A percentile compares a stretch with the other conserved stretches of the same genome.
These are phyloP conservation scores for Leptographium procerum DNA, from an alignment of 2,329 filamentous ascomycete species.

Conservation along the genomic window DNA sequence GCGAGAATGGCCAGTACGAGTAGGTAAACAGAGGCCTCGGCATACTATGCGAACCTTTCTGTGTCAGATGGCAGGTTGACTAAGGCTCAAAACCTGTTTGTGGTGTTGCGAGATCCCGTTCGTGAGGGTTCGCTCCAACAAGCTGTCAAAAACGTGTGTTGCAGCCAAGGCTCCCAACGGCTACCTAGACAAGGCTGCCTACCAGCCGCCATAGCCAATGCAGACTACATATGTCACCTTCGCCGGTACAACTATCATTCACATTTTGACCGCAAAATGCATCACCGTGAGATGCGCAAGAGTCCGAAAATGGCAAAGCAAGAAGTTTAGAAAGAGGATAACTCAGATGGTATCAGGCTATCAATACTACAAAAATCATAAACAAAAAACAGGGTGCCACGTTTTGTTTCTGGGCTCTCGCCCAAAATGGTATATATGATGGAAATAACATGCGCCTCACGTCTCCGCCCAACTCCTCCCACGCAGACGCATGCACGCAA, in stretches of 20 bases:
- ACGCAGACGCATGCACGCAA: neutral
- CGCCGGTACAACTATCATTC: too few relatives aligned
- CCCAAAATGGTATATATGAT: conserved; percentile 2
- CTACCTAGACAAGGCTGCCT: neutral
- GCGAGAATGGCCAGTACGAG: too few relatives aligned
- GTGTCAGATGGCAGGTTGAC: too few relatives aligned
- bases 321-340: neutral
- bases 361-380: conserved; percentile 1
- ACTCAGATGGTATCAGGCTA: conserved; percentile 5
- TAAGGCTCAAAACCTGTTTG: too few relatives aligned
- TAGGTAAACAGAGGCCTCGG: too few relatives aligned
- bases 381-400: neutral
- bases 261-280: neutral
- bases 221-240: too few relatives aligned
- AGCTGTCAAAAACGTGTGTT: too few relatives aligned
- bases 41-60: too few relatives aligned
- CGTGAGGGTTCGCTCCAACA: too few relatives aligned
- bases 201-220: neutral
- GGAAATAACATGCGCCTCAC: neutral
- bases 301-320: neutral
- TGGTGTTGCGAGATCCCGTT: too few relatives aligned
- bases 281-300: too few relatives aligned
- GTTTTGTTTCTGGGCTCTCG: neutral
- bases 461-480: neutral
- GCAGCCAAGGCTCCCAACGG: too few relatives aligned